Conservation (phyloP, 164 flowering plant genomes). For the Amborella trichopoda region DNA sequence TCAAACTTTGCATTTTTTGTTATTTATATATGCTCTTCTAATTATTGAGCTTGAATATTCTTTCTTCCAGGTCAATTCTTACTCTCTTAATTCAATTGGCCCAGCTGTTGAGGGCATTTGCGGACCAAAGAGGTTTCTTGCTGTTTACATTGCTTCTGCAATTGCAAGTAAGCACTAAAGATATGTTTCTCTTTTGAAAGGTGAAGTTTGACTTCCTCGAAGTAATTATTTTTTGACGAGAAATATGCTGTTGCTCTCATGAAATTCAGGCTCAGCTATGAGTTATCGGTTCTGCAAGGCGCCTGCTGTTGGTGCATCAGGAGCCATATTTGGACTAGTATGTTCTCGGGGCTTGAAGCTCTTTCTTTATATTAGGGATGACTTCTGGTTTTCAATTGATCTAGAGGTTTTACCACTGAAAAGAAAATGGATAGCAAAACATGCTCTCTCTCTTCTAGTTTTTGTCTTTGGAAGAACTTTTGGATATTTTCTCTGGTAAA, state of each 20-base stretch:
- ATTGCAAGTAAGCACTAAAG: constrained; percentile 48
- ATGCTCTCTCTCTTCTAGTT: no score
- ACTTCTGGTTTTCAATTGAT: neutral
- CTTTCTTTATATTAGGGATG: neutral
- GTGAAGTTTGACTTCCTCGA: neutral
- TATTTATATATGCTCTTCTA: neutral
- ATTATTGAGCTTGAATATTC: neutral
- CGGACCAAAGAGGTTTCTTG: constrained; percentile 68
- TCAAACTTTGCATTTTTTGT: neutral
- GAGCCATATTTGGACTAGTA: constrained; percentile 93
- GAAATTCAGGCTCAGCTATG: constrained; percentile 57
- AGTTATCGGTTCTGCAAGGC: constrained; percentile 68
- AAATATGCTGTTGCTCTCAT: constrained; percentile 8
- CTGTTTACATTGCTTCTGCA: constrained; percentile 69
- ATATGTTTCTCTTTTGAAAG: neutral
- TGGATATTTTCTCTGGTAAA: no score
- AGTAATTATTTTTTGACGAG: no score
- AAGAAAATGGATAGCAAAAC: no score
- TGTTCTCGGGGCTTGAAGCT: constrained; percentile 14
- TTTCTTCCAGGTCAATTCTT: constrained; percentile 64
- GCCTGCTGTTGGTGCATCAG: constrained; percentile 92
- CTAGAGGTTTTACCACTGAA: no score
- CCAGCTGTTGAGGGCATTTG: constrained; percentile 56
- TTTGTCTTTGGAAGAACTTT: no score
- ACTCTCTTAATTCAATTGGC: constrained; percentile 77